Evolutionary conservation across 2,329 filamentous ascomycete species (phyloP), one percentile per base, ranked within the genome.

Genomic region (Colletotrichum destructivum): DNA sequence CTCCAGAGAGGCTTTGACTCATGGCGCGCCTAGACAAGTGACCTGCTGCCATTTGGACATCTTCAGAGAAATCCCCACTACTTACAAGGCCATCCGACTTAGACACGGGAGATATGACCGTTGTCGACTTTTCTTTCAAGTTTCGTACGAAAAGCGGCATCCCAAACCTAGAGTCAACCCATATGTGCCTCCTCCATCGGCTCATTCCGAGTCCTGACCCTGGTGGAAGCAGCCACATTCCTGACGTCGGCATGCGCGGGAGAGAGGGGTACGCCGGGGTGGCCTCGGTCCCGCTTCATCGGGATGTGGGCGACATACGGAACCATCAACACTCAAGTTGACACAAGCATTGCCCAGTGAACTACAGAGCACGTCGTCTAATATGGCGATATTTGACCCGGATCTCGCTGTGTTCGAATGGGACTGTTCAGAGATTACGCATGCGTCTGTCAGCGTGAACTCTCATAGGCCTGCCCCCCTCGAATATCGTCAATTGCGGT

Each of bases 241-340:
- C 18, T 8, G 1, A 18, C 42, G 15, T 18, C 42, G 15, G 42
- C 15, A 18, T 46, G 6, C 12, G 15, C 12, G 3, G 42, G 12
- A 18, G 7, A 13, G 2, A 7, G 31, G 31, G 31, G 16, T 21
- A 38, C 16, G 12, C 12, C 16, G 26, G 52, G 26, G 3, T 21
- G 42, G 15, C 15, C 42, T 7, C 15, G 15, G 42, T 46, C 42
- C 42, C 42, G 42, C 42, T 46, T 46, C 46, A 26, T 26, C 26
- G 66, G 66, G 26, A 64, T 69, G 60, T 69, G 60, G 66, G 66
- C 9, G 60, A 21, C 23, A 35, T 18, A 51, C 60, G 60, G 66
- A n/a, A 42, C 8, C 18, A 64, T 31, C 44, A 35, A 40, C 66
- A 64, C n/a, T 54, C 52, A 51, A 23, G 59, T 64, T 59, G 60